Evolutionary conservation across 352 stramenopile genomes (phyloP), one percentile per base, ranked within the genome.

Genomic region (Phytophthora sp.): DNA sequence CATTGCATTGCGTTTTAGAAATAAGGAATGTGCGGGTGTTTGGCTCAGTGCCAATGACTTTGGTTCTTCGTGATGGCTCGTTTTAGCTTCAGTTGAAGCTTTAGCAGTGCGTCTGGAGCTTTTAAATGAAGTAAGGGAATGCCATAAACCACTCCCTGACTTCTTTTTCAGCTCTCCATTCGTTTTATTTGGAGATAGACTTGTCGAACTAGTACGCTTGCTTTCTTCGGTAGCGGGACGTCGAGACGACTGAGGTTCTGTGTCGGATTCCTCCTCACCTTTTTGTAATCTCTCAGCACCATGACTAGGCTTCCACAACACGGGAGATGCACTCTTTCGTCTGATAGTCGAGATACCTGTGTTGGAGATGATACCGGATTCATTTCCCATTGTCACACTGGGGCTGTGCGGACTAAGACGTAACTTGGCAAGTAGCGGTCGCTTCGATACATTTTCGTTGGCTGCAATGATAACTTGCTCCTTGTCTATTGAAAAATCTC

Each of bases 351-450:
- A 45, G 6, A 7, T 26, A 28, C 49, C 27, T 11, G 32, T 46
- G 26, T 12, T 26, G 10, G 23, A 24, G 1, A 8, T 15, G 11
- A 27, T 31, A 2, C 7, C 43, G n/a, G 41, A 43, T 5, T 20
- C 37, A 51, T 26, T 62, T 34, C 44, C 49, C 11, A 69, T 54
- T 17, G 55, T 68, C 2, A 74, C 39, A 12, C 45, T 72, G 8
- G 69, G 69, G 21, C 74, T 88, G 26, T 87, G 79, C 0, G 82
- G 73, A n/a, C 71, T 67, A 8, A 91, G 60, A 2, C 77, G 76
- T 11, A 91, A 44, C 43, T 87, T 88, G 9, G 82, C 64, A 0
- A 91, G 55, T 34, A 91, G 24, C 4, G 82, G 79, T 32, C 62
- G 77, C 35, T 80, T 75, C 24, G 67, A 82, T 3, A 34, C 39